Conservation (phyloP, 2,329 filamentous ascomycete species). For the Monosporascus sp. region DNA sequence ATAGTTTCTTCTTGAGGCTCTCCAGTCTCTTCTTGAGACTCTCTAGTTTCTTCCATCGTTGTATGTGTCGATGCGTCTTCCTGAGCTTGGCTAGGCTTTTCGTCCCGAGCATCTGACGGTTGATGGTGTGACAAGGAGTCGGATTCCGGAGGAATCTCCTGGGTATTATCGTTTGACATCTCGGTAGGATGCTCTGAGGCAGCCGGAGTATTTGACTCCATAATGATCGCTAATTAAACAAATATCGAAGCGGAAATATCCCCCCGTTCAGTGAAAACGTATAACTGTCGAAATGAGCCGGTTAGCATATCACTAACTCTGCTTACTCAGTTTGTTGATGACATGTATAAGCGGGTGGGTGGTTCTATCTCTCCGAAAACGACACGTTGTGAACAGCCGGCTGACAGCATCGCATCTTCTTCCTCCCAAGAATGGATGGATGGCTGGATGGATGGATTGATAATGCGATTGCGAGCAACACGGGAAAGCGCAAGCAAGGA, state of each 20-base stretch:
- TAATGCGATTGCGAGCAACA: neutral
- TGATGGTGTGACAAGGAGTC: conserved; percentile 7
- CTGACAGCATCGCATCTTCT: no score
- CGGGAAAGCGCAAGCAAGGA: neutral
- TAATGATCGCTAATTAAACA: conserved; percentile 27
- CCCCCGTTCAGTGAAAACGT: conserved; percentile 10
- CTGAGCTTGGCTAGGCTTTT: conserved; percentile 2
- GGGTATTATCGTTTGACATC: conserved; percentile 37
- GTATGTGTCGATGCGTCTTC: conserved; percentile 9
- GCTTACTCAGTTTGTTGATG: no score
- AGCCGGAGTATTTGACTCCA: conserved; percentile 37
- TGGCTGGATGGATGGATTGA: neutral
- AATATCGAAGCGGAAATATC: conserved; percentile 17
- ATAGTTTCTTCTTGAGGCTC: neutral
- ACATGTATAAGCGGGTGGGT: no score
- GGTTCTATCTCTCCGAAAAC: no score
- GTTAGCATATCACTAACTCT: conserved; percentile 11
- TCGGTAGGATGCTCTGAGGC: conserved; percentile 47
- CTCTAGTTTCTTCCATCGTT: conserved; percentile 8
- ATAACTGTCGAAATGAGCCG: conserved; percentile 9
- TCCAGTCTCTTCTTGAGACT: conserved; percentile 7
- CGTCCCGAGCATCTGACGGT: conserved; percentile 1
- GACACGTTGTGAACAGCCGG: no score
- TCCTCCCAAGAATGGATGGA: neutral
- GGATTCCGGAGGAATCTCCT: conserved; percentile 10